These are phyloP conservation scores for Penicillium hesseltinei DNA, from an alignment of 2,329 filamentous ascomycete genomes.

Conservation along the genomic window DNA sequence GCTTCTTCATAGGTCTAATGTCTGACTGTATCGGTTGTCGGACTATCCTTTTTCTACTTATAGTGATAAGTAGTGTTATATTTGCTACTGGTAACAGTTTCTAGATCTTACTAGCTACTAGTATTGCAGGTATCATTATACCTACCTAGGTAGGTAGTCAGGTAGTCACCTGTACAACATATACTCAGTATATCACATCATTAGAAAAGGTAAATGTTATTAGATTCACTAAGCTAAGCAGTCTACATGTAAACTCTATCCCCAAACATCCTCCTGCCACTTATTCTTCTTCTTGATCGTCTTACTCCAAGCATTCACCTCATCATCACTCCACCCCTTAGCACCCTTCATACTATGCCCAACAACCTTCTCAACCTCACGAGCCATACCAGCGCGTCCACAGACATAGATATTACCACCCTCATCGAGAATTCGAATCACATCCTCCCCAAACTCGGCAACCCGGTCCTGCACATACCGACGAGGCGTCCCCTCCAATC, in stretches of 20 bases:
- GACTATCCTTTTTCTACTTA: too few relatives aligned
- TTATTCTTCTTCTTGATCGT: conserved; percentile 51
- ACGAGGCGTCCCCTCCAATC: conserved; percentile 17
- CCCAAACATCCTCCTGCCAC: conserved; percentile 57
- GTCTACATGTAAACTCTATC: background rate
- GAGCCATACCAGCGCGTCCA: conserved; percentile 38
- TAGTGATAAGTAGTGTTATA: too few relatives aligned
- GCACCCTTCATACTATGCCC: conserved; percentile 36
- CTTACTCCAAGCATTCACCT: conserved; percentile 49
- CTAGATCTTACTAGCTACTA: too few relatives aligned
- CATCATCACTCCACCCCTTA: conserved; percentile 41
- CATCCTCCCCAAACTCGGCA: conserved; percentile 23
- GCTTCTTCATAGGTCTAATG: too few relatives aligned
- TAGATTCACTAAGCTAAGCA: background rate
- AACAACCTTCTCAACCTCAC: conserved; percentile 44
- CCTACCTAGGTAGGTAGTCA: too few relatives aligned
- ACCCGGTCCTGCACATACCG: conserved; percentile 44
- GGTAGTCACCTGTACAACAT: background rate
- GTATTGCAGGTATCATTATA: too few relatives aligned
- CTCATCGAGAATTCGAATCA: conserved; percentile 37
- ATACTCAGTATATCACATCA: background rate
- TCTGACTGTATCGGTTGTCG: too few relatives aligned
- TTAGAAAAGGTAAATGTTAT: background rate
- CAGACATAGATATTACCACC: conserved; percentile 45
- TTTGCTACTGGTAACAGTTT: too few relatives aligned